Conservation (phyloP, 768 basidiomycete species). For the Boletus edulis region DNA sequence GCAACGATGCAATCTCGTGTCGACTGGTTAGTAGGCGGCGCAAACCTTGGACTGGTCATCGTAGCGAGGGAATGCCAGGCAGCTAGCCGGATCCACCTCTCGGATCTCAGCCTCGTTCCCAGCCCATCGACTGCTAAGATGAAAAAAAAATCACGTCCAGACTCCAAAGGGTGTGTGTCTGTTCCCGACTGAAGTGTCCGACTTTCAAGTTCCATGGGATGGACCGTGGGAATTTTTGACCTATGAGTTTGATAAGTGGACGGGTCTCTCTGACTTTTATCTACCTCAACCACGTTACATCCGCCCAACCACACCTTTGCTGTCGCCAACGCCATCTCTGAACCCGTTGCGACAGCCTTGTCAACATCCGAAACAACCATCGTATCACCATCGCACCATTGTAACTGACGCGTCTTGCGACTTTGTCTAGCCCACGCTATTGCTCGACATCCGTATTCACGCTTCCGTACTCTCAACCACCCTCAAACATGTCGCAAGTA, state of each 20-base stretch:
- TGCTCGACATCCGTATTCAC: constrained; percentile 14
- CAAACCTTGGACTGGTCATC: too few species aligned
- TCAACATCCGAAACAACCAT: constrained; percentile 14
- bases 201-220: neutral
- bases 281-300: constrained; percentile 15
- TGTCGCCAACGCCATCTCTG: constrained; percentile 10
- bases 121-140: too few species aligned
- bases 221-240: constrained; percentile 24
- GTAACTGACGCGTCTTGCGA: constrained; percentile 20
- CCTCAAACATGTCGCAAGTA: constrained; percentile 30
- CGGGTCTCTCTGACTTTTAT: constrained; percentile 26
- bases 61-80: too few species aligned
- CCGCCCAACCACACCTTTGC: constrained; percentile 7
- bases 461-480: constrained; percentile 6
- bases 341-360: constrained; percentile 12
- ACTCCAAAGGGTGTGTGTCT: too few species aligned
- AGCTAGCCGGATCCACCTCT: too few species aligned
- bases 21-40: neutral
- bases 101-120: too few species aligned
- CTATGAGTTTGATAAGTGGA: constrained; percentile 29
- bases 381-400: constrained; percentile 13
- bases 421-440: constrained; percentile 14
- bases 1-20: neutral
- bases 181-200: too few species aligned
- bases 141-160: too few species aligned